Conservation (phyloP, 257 asterid genomes). For the Primulina eburnea region DNA sequence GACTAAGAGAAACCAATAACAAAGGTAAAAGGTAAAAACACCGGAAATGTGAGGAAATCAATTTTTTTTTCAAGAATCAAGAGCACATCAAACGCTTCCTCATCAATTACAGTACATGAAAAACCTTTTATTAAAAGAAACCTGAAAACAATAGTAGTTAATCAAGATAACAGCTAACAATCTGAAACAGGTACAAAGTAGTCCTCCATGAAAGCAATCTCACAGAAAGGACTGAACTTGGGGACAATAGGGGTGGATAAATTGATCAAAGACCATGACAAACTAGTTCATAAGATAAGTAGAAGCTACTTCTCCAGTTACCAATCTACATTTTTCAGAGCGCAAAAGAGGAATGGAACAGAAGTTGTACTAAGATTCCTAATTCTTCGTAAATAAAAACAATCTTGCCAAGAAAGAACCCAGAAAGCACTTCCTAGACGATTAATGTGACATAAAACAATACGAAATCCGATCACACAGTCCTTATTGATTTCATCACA, state of each 20-base stretch:
- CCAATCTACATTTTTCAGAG: constrained; percentile 3
- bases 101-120: neutral
- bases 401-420: constrained; percentile 6
- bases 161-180: neutral
- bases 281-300: constrained; percentile 2
- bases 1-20: no score
- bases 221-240: neutral
- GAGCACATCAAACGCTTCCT: neutral
- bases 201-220: neutral
- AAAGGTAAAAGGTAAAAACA: no score
- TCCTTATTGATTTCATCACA: constrained; percentile 17
- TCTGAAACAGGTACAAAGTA: neutral
- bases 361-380: constrained; percentile 4
- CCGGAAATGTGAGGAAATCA: neutral
- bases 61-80: no score
- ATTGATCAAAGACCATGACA: constrained; percentile 15
- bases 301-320: neutral
- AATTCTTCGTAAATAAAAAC: constrained; percentile 8
- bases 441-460: constrained; percentile 6
- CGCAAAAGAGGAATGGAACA: neutral
- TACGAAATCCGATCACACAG: constrained; percentile 19
- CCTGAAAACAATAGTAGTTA: neutral
- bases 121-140: neutral
- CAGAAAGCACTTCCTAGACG: neutral
- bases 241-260: neutral